Conservation (phyloP, 345 rosid genomes). For the Carallia pectinifolia region DNA sequence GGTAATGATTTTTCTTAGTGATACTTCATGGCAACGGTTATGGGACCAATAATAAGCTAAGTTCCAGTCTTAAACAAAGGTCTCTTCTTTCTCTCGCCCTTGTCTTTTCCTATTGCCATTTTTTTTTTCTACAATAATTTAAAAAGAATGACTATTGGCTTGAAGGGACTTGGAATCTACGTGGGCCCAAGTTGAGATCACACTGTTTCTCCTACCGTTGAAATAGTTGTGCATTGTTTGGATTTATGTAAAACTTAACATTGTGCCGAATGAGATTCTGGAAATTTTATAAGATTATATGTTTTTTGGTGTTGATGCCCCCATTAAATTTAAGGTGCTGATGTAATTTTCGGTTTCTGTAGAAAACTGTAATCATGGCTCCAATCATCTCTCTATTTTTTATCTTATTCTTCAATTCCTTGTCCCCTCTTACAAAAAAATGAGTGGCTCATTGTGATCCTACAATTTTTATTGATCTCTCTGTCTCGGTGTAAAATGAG, state of each 20-base stretch:
- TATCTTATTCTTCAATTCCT: too few relatives aligned
- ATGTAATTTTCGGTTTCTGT: too few relatives aligned
- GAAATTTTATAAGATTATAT: constrained; percentile 1
- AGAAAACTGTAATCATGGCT: too few relatives aligned
- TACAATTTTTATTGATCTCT: too few relatives aligned
- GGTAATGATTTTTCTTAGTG: constrained; percentile 1
- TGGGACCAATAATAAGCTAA: constrained; percentile 11
- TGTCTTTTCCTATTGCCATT: neutral
- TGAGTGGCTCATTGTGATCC: too few relatives aligned
- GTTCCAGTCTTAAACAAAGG: neutral
- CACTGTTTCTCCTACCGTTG: constrained; percentile 28
- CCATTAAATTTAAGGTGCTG: too few relatives aligned
- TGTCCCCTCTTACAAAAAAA: too few relatives aligned
- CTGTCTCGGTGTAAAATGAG: too few relatives aligned
- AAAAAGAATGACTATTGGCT: constrained; percentile 18
- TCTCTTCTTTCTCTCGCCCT: neutral
- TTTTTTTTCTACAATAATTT: neutral
- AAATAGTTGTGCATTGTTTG: constrained; percentile 11
- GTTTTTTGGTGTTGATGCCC: too few relatives aligned
- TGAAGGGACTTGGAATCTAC: constrained; percentile 9
- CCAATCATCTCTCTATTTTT: too few relatives aligned
- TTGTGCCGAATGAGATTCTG: neutral
- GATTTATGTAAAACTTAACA: neutral
- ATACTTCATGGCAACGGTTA: constrained; percentile 8
- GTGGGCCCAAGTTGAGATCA: constrained; percentile 22